Conservation (phyloP, 768 basidiomycete species). For the Amanita thiersii region DNA sequence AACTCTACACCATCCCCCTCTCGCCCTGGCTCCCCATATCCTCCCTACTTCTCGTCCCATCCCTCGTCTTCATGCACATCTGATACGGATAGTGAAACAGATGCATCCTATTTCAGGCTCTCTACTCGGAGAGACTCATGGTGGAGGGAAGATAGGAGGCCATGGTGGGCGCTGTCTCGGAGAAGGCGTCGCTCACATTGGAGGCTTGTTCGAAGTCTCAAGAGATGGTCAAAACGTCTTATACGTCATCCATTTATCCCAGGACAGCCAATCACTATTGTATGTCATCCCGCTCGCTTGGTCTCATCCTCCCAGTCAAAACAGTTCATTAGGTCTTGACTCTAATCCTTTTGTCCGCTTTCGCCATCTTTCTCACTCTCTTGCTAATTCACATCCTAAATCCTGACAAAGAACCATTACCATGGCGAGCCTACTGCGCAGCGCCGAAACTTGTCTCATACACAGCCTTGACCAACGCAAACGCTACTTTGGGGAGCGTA, state of each 20-base stretch:
- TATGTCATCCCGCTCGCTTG: conserved; percentile 18
- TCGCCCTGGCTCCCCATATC: conserved; percentile 51
- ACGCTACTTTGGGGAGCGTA: conserved; percentile 21
- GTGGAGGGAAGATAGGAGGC: conserved; percentile 37
- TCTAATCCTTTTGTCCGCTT: conserved; percentile 61
- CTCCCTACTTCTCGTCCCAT: conserved; percentile 41
- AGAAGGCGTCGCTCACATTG: conserved; percentile 46
- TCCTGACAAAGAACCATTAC: conserved; percentile 90
- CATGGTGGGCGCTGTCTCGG: conserved; percentile 51
- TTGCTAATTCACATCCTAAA: conserved; percentile 89
- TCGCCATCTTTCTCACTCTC: conserved; percentile 80
- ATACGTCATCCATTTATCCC: conserved; percentile 73
- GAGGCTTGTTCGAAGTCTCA: conserved; percentile 38
- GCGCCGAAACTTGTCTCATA: conserved; percentile 38
- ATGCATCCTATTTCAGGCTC: conserved; percentile 33
- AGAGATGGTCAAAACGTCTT: conserved; percentile 45
- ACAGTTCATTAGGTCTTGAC: conserved; percentile 21
- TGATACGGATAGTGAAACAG: conserved; percentile 56
- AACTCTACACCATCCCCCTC: conserved; percentile 52
- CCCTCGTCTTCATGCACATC: conserved; percentile 47
- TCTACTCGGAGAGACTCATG: conserved; percentile 22
- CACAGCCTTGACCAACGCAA: conserved; percentile 31
- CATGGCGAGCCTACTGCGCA: conserved; percentile 92
- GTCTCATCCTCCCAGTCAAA: conserved; percentile 3
- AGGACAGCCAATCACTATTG: conserved; percentile 74